These are phyloP conservation scores for Keithomyces neogunnii DNA, from an alignment of 2,329 filamentous ascomycete species.

Conservation along the genomic window DNA sequence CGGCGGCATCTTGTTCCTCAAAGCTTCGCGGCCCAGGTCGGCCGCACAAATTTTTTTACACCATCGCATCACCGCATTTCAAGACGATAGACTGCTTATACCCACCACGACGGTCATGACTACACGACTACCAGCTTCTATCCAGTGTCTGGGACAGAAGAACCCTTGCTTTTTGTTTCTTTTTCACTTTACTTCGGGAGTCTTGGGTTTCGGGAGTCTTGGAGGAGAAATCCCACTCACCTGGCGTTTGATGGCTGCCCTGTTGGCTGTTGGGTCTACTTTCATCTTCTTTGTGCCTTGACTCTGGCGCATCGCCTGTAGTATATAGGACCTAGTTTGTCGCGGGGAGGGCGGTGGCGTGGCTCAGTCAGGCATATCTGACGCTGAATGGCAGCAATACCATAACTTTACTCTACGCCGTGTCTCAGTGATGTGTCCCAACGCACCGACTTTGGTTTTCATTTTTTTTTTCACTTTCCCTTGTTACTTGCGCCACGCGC, in stretches of 20 bases:
- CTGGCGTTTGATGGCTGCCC: not conserved
- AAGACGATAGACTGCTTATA: not conserved
- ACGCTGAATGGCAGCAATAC: slow-evolving; percentile 10
- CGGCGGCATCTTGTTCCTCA: not conserved
- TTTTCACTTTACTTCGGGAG: too few relatives aligned
- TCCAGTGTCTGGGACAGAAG: not conserved
- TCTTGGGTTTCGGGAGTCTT: too few relatives aligned
- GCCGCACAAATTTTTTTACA: not conserved
- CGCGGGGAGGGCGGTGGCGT: not conserved
- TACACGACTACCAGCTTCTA: not conserved
- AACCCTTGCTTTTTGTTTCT: not conserved
- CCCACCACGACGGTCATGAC: not conserved
- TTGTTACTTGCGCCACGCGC: too few relatives aligned
- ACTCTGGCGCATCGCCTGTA: not conserved
- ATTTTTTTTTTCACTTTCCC: too few relatives aligned
- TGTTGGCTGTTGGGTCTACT: not conserved
- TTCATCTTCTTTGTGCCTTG: not conserved
- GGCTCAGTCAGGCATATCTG: not conserved
- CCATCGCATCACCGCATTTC: not conserved
- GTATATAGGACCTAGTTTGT: not conserved
- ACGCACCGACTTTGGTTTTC: too few relatives aligned
- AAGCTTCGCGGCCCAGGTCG: not conserved
- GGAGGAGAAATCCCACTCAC: not conserved
- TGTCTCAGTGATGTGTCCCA: too few relatives aligned
- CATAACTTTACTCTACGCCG: slow-evolving; percentile 1